Evolutionary conservation across 441 rosid species (phyloP), one percentile per base, ranked within the genome.

Genomic region (Adansonia grandidieri): DNA sequence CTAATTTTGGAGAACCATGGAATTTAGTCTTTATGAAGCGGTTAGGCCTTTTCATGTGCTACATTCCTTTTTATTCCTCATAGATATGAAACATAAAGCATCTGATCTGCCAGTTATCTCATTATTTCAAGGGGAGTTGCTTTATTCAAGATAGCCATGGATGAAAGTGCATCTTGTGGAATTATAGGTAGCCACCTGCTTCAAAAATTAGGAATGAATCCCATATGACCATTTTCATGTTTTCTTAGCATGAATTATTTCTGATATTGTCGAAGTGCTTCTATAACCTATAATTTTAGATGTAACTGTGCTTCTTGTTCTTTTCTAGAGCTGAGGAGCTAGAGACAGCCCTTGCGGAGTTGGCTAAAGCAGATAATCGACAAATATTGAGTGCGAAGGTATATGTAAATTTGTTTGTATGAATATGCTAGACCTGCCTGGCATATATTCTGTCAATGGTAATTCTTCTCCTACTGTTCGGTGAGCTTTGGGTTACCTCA

Each of bases 291-390:
- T 40, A 51, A 20, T 47, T 22, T 19, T 65, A n/a, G 28, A 54
- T 69, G 66, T 74, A 60, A 74, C 62, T 50, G 63, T 14, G 44
- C 28, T 74, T 66, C 62, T 10, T 76, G 57, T 62, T 80, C 77
- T 77, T 68, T 78, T 71, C 48, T 80, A 91, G 96, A 81, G 90
- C 93, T 44, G 96, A 91, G 78, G 96, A 91, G 88, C 82, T 91
- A 77, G 96, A 91, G 85, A 86, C 88, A 37, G 96, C 96, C 42
- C 85, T 90, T 61, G 85, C 88, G 86, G 96, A 91, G 86, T 85
- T 91, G 89, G 91, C 85, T 77, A 87, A 87, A 85, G 88, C 86
- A 84, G 93, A 91, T 66, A 90, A 91, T 77, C 84, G 86, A 79
- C 83, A 76, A 13, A 81, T 86, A 85, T 74, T 91, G 86, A 86